These are phyloP conservation scores for Wallacemonas sp. DNA, from an alignment of 208 protist species.

Conservation along the genomic window DNA sequence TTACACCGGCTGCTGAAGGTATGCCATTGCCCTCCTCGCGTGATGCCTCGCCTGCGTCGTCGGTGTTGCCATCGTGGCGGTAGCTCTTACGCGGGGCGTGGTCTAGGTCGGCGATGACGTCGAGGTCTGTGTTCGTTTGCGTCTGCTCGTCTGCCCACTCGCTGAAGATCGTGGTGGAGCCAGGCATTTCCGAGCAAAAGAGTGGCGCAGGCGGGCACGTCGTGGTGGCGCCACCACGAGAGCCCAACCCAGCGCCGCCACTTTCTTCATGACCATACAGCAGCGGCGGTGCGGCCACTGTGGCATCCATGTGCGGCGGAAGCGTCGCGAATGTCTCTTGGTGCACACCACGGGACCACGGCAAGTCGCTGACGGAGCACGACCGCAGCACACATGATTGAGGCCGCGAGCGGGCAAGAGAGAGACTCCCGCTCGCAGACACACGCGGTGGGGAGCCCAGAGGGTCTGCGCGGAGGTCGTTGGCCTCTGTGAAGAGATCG, in stretches of 20 bases:
- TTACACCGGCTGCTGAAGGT: too few relatives aligned
- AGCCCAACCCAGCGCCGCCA: not conserved
- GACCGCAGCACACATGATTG: conserved; percentile 4
- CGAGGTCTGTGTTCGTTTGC: not conserved
- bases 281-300: too few relatives aligned
- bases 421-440: not conserved
- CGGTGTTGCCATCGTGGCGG: conserved; percentile 10
- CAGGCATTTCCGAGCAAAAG: too few relatives aligned
- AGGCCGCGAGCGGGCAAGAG: conserved; percentile 7
- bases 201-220: too few relatives aligned
- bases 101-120: conserved; percentile 24
- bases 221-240: not conserved
- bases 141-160: conserved; percentile 5
- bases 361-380: conserved; percentile 11
- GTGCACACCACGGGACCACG: not conserved
- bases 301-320: too few relatives aligned
- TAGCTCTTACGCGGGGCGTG: conserved; percentile 53
- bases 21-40: not conserved
- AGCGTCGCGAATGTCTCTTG: too few relatives aligned
- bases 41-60: not conserved
- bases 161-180: not conserved
- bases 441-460: conserved; percentile 9
- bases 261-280: too few relatives aligned
- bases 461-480: not conserved
- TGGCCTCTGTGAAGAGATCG: too few relatives aligned